Base-by-base conservation (phyloP, 805 yeast species). In the Priceomyces haplophilus region DNA sequence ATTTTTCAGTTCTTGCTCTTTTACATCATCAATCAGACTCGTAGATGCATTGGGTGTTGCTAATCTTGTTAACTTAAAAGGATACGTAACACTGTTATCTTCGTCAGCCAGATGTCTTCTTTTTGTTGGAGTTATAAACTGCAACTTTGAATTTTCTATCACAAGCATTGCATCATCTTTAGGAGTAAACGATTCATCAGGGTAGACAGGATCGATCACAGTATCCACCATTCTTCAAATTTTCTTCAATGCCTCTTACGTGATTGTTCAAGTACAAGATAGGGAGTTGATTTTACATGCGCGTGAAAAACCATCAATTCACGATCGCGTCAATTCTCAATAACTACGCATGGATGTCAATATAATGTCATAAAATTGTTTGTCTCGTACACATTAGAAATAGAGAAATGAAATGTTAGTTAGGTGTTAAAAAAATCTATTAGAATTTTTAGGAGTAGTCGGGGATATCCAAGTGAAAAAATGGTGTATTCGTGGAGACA, bases 391-490 rank as follows among this genome's bases (percentile, higher is more conserved):
- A n/a, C n/a, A n/a, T n/a, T n/a, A n/a, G n/a, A n/a, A n/a, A n/a
- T n/a, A n/a, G n/a, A n/a, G 21, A 32, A 18, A 18, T 32, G 19
- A 32, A 17, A 32, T 32, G 19, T 11, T 30, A n/a, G 7, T 30
- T 30, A 30, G 7, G 7, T n/a, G 13, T 6, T 30, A n/a, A 30
- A 30, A n/a, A 7, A 13, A 13, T 30, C n/a, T 6, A 7, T 13
- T 7, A 13, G 5, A 30, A 30, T 13, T 16, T 7, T 24, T 42
- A 42, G 21, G 39, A 50, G 51, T 76, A 79, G 31, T 76, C 67
- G 15, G 95, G 95, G 53, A 86, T 78, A 34, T 86, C 90, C 48
- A 85, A 66, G 61, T 86, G 95, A 76, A 87, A 83, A 59, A 77
- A 84, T 21, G 90, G 90, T 32, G 85, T 79, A 51, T 77, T 71